Base-by-base conservation (phyloP, 2,329 filamentous ascomycete species). In the Fusarium camptoceras region DNA sequence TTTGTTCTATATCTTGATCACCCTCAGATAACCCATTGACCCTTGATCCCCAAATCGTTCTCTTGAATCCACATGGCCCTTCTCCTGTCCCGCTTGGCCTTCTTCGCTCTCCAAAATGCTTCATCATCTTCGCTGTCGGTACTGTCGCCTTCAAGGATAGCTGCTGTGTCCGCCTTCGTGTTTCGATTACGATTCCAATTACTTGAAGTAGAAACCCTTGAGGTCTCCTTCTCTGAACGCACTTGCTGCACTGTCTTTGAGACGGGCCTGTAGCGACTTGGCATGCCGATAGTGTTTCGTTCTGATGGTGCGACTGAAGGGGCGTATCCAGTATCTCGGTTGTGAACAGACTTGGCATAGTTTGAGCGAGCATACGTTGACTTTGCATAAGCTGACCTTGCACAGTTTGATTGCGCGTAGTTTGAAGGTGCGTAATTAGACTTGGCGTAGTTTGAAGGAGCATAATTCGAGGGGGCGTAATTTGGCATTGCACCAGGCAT, bases 191-290 rank as follows among this genome's bases (percentile, higher is more conserved):
- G 18, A 3, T 41, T 11, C 44, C 48, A 65, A 5, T 46, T 20
- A 10, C 25, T 10, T 12, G 31, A 6, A n/a, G 55, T 43, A 6
- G n/a, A 27, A 25, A 18, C 34, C 27, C 34, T 28, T 42, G 22
- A 9, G 24, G 12, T 27, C 4, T 37, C 30, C 16, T 14, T 66
- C 5, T 6, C 24, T 7, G 16, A 16, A 3, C 24, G 31, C 4
- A 14, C 12, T 27, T 66, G 56, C 3, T 20, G 60, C 1, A 20
- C 25, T n/a, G 31, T 16, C 27, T 57, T 71, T 3, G 68, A 69
- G 4, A 71, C 68, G 7, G 68, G 31, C 10, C 68, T 57, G 31
- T 71, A 71, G 1, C 68, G 64, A 16, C 68, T 71, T 6, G 68
- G 68, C 12, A 71, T 48, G 16, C 68, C 68, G 2, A 71, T n/a